These are phyloP conservation scores for Heracleum sosnowskyi DNA, from an alignment of 129 eudicot species.

Conservation along the genomic window DNA sequence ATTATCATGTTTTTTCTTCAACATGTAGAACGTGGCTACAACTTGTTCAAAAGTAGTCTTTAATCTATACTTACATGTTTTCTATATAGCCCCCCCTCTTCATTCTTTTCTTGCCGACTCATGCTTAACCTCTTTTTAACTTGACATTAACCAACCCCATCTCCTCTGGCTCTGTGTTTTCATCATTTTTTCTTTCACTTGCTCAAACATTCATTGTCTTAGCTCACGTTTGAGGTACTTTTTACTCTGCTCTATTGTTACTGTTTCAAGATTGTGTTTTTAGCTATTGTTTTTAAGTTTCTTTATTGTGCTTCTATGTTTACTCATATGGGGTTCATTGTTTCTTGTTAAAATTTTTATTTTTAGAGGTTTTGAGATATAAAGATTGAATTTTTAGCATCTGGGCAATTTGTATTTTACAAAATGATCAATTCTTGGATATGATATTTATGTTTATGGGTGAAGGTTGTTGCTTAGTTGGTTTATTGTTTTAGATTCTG, in stretches of 20 bases:
- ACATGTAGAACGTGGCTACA: slow-evolving; percentile 6
- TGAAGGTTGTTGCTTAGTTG: neutral
- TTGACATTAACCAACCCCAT: neutral
- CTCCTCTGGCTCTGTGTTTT: neutral
- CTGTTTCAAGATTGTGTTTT: neutral
- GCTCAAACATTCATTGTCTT: neutral
- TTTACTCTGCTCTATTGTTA: neutral
- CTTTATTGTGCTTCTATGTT: neutral
- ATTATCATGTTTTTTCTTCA: neutral
- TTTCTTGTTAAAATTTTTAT: neutral
- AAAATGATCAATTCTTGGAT: neutral
- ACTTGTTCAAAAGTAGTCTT: neutral
- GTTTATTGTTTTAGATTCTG: neutral
- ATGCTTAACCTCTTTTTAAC: neutral
- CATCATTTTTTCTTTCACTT: neutral
- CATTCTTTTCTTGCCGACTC: slow-evolving; percentile 1
- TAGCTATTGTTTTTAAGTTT: neutral
- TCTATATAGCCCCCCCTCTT: neutral
- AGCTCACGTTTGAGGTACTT: neutral
- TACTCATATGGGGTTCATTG: neutral
- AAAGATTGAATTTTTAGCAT: neutral
- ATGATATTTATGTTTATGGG: too few species aligned
- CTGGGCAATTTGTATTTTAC: neutral
- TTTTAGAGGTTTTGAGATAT: neutral
- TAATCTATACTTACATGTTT: neutral